Percentiles rank a stretch among this genome's conserved stretches.
These are phyloP conservation scores for Deinandra increscens DNA, from an alignment of 129 eudicot species.

Conservation along the genomic window DNA sequence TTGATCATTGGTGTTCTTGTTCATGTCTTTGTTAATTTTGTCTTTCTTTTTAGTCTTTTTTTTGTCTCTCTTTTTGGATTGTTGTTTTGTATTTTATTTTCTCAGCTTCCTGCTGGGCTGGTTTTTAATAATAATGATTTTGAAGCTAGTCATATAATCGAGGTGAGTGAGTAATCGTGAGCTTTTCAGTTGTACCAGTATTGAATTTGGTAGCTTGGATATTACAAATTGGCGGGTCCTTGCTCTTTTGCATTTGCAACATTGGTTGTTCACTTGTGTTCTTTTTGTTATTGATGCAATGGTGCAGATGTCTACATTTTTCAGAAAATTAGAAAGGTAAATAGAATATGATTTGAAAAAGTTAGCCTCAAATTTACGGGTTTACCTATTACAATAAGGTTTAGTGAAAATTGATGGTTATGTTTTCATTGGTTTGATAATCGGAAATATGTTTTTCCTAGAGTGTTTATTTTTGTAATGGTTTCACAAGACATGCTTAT, in stretches of 20 bases:
- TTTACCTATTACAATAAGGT: neutral
- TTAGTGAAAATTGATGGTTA: neutral
- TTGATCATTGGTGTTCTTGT: no score
- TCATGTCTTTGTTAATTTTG: no score
- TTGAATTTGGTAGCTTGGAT: no score
- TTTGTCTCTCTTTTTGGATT: no score
- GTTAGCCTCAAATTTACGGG: neutral
- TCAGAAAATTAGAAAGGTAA: neutral
- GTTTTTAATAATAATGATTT: no score
- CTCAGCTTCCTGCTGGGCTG: no score
- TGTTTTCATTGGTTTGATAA: neutral
- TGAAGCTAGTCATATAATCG: no score
- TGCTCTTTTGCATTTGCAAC: neutral
- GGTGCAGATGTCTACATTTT: neutral
- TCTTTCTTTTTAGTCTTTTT: no score
- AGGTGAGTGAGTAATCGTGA: no score
- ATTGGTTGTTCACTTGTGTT: neutral
- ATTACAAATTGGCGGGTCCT: no score
- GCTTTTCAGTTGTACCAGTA: no score
- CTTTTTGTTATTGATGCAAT: conserved; percentile 5
- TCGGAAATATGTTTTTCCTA: neutral
- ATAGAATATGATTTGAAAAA: neutral
- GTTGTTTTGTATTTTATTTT: no score
- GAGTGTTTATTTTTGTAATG: neutral
- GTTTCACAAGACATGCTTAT: neutral